Evolutionary conservation across 257 asterid genomes (phyloP).

Genomic region (Nicotiana noctiflora): DNA sequence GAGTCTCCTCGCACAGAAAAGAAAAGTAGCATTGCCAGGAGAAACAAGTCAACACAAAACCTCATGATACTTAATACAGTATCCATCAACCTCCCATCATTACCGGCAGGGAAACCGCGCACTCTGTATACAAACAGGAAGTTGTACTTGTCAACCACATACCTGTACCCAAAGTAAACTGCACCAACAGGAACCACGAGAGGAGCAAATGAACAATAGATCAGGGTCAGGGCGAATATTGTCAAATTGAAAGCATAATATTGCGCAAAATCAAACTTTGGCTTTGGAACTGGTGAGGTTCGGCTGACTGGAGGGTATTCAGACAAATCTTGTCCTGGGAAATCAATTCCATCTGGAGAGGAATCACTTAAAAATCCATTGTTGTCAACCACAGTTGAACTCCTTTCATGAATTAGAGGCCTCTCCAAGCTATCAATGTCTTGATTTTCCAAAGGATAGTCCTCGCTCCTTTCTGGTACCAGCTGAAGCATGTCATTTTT

Average conservation of each 20-base stretch:
- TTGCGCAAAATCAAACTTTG: slow-evolving; percentile 85
- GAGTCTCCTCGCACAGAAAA: slow-evolving; percentile 78
- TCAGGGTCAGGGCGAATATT: slow-evolving; percentile 83
- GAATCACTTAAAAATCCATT: slow-evolving; percentile 38
- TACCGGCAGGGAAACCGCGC: slow-evolving; percentile 94
- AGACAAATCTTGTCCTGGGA: slow-evolving; percentile 63
- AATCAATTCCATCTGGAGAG: slow-evolving; percentile 36
- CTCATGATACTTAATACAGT: slow-evolving; percentile 76
- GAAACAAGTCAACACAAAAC: slow-evolving; percentile 75
- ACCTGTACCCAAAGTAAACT: slow-evolving; percentile 83
- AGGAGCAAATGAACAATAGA: slow-evolving; percentile 85
- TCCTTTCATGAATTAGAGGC: slow-evolving; percentile 60
- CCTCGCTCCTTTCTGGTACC: slow-evolving; percentile 83
- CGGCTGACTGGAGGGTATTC: slow-evolving; percentile 93
- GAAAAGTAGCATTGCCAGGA: slow-evolving; percentile 72
- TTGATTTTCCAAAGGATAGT: slow-evolving; percentile 56
- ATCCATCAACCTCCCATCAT: slow-evolving; percentile 94
- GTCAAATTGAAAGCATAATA: slow-evolving; percentile 96
- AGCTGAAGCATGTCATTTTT: slow-evolving; percentile 96
- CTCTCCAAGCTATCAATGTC: slow-evolving; percentile 54
- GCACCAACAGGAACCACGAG: slow-evolving; percentile 97
- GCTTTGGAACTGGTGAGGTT: slow-evolving; percentile 96
- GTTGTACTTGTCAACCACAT: slow-evolving; percentile 91
- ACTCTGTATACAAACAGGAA: slow-evolving; percentile 90
- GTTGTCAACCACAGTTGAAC: slow-evolving; percentile 39